Conservation (phyloP, 75 land plant genomes). For the Picea sitchensis region DNA sequence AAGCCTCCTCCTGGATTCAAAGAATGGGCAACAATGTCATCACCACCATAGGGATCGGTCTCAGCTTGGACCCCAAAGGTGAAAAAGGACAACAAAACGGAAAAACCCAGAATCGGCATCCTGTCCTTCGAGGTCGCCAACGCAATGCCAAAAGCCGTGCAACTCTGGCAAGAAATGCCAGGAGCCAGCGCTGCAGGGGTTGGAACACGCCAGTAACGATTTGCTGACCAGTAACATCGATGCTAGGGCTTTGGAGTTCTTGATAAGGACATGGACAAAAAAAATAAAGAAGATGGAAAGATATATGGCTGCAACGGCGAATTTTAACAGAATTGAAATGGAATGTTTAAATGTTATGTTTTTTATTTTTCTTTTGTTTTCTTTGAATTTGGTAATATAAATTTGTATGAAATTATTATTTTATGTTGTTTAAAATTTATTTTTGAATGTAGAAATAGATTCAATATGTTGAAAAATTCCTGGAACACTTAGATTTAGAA, state of each 20-base stretch:
- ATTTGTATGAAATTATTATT: too few species aligned
- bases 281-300: slow-evolving; percentile 80
- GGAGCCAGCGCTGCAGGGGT: slow-evolving; percentile 36
- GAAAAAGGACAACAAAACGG: background rate
- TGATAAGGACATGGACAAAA: slow-evolving; percentile 58
- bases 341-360: too few species aligned
- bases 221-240: slow-evolving; percentile 22
- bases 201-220: slow-evolving; percentile 44
- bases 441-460: too few species aligned
- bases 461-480: too few species aligned
- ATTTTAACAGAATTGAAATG: slow-evolving; percentile 58
- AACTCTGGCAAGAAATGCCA: slow-evolving; percentile 61
- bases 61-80: background rate
- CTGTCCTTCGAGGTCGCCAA: slow-evolving; percentile 65
- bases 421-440: too few species aligned
- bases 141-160: slow-evolving; percentile 56
- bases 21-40: slow-evolving; percentile 3
- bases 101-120: slow-evolving; percentile 26
- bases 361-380: too few species aligned
- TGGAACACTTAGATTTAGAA: too few species aligned
- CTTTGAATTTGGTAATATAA: too few species aligned
- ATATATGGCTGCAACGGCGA: slow-evolving; percentile 31
- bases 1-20: background rate
- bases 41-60: background rate
- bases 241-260: slow-evolving; percentile 28